Evolutionary conservation across 768 basidiomycete species (phyloP).

Genomic region (Phlebiopsis flavidoalba): DNA sequence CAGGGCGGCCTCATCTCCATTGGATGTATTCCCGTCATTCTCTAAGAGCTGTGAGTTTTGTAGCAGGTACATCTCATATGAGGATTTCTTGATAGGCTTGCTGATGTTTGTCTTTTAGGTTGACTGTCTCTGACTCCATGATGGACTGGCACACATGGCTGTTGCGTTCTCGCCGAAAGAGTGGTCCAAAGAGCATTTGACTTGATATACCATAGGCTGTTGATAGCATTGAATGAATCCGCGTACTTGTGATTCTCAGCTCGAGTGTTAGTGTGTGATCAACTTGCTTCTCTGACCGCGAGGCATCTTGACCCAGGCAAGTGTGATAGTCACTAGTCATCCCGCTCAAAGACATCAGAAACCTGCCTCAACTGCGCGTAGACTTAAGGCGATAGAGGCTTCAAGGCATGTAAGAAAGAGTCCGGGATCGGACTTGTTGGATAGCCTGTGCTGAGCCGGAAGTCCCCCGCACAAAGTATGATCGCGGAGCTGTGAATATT

Average conservation of each 20-base stretch:
- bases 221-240: neutral
- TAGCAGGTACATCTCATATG: neutral
- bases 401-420: too few species aligned
- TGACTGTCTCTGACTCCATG: neutral
- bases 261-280: neutral
- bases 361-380: too few species aligned
- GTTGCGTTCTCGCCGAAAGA: neutral
- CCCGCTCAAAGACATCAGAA: too few species aligned
- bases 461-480: too few species aligned
- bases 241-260: neutral
- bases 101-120: neutral
- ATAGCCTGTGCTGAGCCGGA: too few species aligned
- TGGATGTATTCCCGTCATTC: slow-evolving; percentile 10
- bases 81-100: neutral
- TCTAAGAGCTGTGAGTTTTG: neutral
- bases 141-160: neutral
- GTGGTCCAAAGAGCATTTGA: too few species aligned
- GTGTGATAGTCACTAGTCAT: too few species aligned
- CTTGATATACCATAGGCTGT: neutral
- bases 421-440: too few species aligned
- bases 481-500: too few species aligned
- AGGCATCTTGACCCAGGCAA: too few species aligned
- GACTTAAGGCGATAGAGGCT: too few species aligned
- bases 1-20: slow-evolving; percentile 11
- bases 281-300: too few species aligned